Conservation (phyloP, 306 rosid genomes). For the Pterocarpus santalinus region DNA sequence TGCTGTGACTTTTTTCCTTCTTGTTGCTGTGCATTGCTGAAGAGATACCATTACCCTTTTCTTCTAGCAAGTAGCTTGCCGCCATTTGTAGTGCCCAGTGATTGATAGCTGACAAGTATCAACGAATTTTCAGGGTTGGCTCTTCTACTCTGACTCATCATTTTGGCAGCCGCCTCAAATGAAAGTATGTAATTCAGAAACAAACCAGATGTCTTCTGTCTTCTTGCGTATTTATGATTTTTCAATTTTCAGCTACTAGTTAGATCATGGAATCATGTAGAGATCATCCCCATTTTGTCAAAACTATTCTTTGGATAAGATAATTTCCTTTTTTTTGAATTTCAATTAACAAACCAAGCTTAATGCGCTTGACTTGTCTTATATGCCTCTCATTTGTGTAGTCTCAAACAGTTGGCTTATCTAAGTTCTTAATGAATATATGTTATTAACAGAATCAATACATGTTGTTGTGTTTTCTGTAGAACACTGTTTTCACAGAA, state of each 20-base stretch:
- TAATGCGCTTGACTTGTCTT: not conserved
- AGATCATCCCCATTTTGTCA: constrained; percentile 15
- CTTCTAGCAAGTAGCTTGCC: constrained; percentile 28
- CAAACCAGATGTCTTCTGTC: constrained; percentile 12
- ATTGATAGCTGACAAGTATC: constrained; percentile 41
- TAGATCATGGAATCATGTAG: not conserved
- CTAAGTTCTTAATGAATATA: not conserved
- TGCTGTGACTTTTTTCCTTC: constrained; percentile 1
- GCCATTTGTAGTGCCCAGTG: constrained; percentile 27
- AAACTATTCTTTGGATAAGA: not conserved
- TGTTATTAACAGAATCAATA: no score
- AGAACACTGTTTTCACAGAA: not conserved
- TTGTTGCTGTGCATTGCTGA: constrained; percentile 30
- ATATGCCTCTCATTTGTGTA: constrained; percentile 10
- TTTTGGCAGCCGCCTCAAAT: constrained; percentile 98
- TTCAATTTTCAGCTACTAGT: not conserved
- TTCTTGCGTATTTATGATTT: constrained; percentile 29
- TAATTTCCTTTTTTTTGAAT: not conserved
- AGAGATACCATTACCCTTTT: constrained; percentile 1
- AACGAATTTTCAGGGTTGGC: constrained; percentile 85
- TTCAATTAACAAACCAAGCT: not conserved
- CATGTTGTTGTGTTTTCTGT: not conserved
- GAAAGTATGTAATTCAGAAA: constrained; percentile 63
- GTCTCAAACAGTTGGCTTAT: not conserved
- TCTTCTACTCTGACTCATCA: constrained; percentile 82